phyloP scores from a whole-genome alignment of 2,329 filamentous ascomycete species.

The Bipolaris sorokiniana region DNA sequence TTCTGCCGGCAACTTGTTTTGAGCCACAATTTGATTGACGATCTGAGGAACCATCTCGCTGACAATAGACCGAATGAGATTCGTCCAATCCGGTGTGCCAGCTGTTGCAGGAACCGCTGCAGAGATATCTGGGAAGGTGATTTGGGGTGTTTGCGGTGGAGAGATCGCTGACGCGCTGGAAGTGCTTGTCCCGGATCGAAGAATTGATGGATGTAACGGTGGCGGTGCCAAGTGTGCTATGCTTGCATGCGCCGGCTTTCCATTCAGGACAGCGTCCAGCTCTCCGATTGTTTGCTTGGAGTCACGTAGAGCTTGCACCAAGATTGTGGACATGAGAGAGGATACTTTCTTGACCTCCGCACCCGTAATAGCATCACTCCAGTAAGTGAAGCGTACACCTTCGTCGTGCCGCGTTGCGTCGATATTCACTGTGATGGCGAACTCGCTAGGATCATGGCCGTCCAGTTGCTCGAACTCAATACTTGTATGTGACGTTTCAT shows the following conservation, averaged over 20 bases:
- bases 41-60: constrained; percentile 45
- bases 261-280: constrained; percentile 28
- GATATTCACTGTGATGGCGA: constrained; percentile 43
- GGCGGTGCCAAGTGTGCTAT: constrained; percentile 8
- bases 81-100: constrained; percentile 34
- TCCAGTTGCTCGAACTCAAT: constrained; percentile 40
- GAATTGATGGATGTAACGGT: constrained; percentile 11
- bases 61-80: constrained; percentile 41
- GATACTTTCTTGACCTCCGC: constrained; percentile 37
- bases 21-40: constrained; percentile 39
- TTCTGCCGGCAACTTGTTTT: constrained; percentile 30
- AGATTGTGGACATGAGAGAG: constrained; percentile 33
- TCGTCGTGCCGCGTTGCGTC: constrained; percentile 41
- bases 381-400: constrained; percentile 40
- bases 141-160: constrained; percentile 24
- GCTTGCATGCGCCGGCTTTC: constrained; percentile 11
- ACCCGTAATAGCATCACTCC: constrained; percentile 41
- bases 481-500: constrained; percentile 2
- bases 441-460: constrained; percentile 43
- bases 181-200: constrained; percentile 8
- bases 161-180: constrained; percentile 20
- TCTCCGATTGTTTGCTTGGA: constrained; percentile 35
- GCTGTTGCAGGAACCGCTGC: constrained; percentile 4
- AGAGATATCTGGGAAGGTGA: constrained; percentile 17
- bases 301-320: constrained; percentile 29